phyloP scores from a whole-genome alignment of 1,284 basidiomycete species.

The Grifola frondosa region DNA sequence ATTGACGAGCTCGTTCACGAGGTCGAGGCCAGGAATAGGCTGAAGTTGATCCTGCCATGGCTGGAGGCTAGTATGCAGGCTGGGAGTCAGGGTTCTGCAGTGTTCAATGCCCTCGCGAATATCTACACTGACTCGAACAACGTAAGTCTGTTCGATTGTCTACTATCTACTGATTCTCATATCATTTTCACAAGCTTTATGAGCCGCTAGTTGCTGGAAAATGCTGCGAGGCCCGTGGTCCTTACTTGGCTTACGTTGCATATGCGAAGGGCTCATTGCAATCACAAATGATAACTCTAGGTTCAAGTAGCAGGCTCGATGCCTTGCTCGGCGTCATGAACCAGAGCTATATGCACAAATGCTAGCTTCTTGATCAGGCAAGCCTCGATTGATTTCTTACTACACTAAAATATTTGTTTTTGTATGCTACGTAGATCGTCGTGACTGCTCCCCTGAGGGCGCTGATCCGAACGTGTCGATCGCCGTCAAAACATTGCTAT shows the following conservation, averaged over 20 bases:
- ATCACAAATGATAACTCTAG: constrained; percentile 99
- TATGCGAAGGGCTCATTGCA: constrained; percentile 96
- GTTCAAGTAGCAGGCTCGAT: constrained; percentile 99
- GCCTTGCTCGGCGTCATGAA: constrained; percentile 94
- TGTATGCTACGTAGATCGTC: constrained; percentile 65
- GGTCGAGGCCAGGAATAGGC: constrained; percentile 92
- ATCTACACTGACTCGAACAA: constrained; percentile 98
- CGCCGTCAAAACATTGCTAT: constrained; percentile 98
- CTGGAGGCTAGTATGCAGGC: constrained; percentile 88
- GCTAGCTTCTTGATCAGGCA: constrained; percentile 93
- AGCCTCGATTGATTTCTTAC: constrained; percentile 10
- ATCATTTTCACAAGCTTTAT: constrained; percentile 63
- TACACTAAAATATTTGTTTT: not conserved
- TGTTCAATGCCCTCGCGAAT: constrained; percentile 97
- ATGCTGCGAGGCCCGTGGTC: constrained; percentile 98
- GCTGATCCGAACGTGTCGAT: constrained; percentile 97
- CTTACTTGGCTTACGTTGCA: constrained; percentile 97
- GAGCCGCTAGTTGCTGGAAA: constrained; percentile 96
- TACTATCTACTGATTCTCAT: constrained; percentile 5
- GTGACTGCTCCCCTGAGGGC: constrained; percentile 95
- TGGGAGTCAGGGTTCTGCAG: constrained; percentile 87
- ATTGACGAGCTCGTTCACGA: constrained; percentile 97
- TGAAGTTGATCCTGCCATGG: constrained; percentile 97
- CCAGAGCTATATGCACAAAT: constrained; percentile 92
- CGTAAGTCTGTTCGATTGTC: constrained; percentile 43